These are phyloP conservation scores for Alloteropsis semialata DNA, from an alignment of 176 grass and related monocot genomes.

Conservation along the genomic window DNA sequence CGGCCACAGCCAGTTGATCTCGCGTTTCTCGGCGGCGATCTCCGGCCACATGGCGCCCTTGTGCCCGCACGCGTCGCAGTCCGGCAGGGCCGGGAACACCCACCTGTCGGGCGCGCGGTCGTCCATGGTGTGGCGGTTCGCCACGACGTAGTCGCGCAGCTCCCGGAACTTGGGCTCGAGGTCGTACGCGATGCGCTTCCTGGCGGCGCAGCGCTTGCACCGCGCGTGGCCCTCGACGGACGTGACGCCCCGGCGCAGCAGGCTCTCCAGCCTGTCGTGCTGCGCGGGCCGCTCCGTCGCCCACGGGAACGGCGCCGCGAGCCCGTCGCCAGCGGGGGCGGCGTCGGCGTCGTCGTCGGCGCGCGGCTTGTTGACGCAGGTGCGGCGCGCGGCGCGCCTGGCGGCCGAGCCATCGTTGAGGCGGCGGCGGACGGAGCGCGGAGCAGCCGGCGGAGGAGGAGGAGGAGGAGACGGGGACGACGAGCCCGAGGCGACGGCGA, in stretches of 20 bases:
- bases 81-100: slow-evolving; percentile 21
- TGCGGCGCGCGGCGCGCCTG: not conserved
- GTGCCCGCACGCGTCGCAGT: slow-evolving; percentile 40
- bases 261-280: slow-evolving; percentile 15
- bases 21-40: slow-evolving; percentile 45
- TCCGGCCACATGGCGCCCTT: slow-evolving; percentile 24
- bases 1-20: slow-evolving; percentile 71
- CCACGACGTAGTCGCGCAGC: slow-evolving; percentile 31
- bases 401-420: not conserved
- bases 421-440: slow-evolving; percentile 6
- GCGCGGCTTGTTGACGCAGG: not conserved
- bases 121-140: slow-evolving; percentile 43
- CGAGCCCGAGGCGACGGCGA: not conserved
- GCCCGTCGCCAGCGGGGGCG: too few relatives aligned
- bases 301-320: slow-evolving; percentile 44
- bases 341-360: not conserved
- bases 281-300: slow-evolving; percentile 30
- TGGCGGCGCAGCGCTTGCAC: slow-evolving; percentile 43
- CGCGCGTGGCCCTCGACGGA: slow-evolving; percentile 35
- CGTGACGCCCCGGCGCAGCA: slow-evolving; percentile 38
- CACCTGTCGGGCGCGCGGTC: slow-evolving; percentile 47
- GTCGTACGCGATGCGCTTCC: slow-evolving; percentile 36
- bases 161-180: slow-evolving; percentile 45
- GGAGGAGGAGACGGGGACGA: not conserved
- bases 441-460: not conserved